Evolutionary conservation across 345 rosid genomes (phyloP).

Genomic region (Salix purpurea): DNA sequence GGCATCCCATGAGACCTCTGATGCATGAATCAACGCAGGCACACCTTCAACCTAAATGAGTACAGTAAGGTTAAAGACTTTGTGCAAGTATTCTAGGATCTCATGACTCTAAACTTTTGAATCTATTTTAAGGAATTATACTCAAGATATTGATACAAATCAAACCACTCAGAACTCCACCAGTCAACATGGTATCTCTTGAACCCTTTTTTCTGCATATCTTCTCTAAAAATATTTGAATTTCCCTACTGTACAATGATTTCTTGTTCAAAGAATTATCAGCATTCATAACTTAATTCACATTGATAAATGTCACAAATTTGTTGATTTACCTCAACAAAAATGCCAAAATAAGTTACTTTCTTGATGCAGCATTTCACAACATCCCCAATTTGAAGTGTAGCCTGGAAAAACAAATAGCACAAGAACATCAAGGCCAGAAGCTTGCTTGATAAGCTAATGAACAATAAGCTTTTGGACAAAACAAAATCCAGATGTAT

Average conservation of each 20-base stretch:
- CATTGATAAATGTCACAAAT: neutral
- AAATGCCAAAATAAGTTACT: slow-evolving; percentile 86
- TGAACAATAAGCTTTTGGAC: neutral
- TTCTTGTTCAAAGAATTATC: neutral
- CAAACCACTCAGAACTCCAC: neutral
- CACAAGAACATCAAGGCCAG: slow-evolving; percentile 6
- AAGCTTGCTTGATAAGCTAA: slow-evolving; percentile 3
- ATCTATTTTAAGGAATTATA: neutral
- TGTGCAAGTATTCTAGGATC: neutral
- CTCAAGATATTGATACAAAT: neutral
- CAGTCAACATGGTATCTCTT: neutral
- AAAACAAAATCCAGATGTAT: slow-evolving; percentile 6
- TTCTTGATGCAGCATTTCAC: slow-evolving; percentile 83
- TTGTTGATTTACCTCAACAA: slow-evolving; percentile 64
- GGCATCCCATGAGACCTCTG: slow-evolving; percentile 96
- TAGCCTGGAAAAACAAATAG: slow-evolving; percentile 50
- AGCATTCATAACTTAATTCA: neutral
- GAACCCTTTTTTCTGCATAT: neutral
- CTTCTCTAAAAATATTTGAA: neutral
- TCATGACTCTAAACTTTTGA: neutral
- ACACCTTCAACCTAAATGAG: slow-evolving; percentile 74
- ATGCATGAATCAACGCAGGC: slow-evolving; percentile 84
- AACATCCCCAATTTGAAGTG: slow-evolving; percentile 83
- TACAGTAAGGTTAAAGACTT: neutral
- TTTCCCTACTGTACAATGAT: neutral